A percentile compares a stretch with the other conserved stretches of the same genome.
Evolutionary conservation across 1,139 yeast species (phyloP).

Genomic region (Yamadazyma blattariae): DNA sequence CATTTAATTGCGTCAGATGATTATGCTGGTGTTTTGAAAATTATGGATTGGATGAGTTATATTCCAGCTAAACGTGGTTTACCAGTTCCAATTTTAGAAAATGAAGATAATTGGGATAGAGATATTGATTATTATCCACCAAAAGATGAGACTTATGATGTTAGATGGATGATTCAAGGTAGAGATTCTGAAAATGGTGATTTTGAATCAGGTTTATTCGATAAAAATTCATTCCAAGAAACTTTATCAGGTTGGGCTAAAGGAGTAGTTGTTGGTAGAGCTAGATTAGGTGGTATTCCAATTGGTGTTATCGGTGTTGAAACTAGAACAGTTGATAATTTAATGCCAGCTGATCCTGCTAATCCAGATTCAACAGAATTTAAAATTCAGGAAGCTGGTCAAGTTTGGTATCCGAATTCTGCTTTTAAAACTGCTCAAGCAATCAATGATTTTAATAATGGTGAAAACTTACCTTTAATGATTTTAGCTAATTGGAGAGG

Average conservation of each 20-base stretch:
- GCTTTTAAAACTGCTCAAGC: slow-evolving; percentile 99
- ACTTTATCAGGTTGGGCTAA: slow-evolving; percentile 98
- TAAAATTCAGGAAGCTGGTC: slow-evolving; percentile 93
- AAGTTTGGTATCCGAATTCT: slow-evolving; percentile 98
- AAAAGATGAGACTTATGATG: slow-evolving; percentile 77
- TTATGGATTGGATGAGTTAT: slow-evolving; percentile 94
- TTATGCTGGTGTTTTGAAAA: slow-evolving; percentile 92
- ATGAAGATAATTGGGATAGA: slow-evolving; percentile 90
- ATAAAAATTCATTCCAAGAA: slow-evolving; percentile 90
- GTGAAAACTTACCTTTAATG: slow-evolving; percentile 97
- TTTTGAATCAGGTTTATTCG: slow-evolving; percentile 86
- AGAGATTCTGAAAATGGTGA: slow-evolving; percentile 61
- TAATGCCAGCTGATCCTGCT: slow-evolving; percentile 97
- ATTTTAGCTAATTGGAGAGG: slow-evolving; percentile 99
- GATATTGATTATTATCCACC: slow-evolving; percentile 79
- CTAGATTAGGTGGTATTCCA: slow-evolving; percentile 98
- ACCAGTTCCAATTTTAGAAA: slow-evolving; percentile 88
- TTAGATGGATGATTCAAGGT: slow-evolving; percentile 93
- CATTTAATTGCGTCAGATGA: slow-evolving; percentile 95
- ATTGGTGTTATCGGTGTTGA: slow-evolving; percentile 98
- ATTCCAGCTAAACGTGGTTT: slow-evolving; percentile 86
- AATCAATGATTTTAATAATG: slow-evolving; percentile 92
- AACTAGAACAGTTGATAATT: slow-evolving; percentile 82
- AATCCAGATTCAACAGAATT: slow-evolving; percentile 91
- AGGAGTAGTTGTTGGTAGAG: slow-evolving; percentile 98